Base-by-base conservation (phyloP, 1,139 yeast species). In the Geotrichum reessii region DNA sequence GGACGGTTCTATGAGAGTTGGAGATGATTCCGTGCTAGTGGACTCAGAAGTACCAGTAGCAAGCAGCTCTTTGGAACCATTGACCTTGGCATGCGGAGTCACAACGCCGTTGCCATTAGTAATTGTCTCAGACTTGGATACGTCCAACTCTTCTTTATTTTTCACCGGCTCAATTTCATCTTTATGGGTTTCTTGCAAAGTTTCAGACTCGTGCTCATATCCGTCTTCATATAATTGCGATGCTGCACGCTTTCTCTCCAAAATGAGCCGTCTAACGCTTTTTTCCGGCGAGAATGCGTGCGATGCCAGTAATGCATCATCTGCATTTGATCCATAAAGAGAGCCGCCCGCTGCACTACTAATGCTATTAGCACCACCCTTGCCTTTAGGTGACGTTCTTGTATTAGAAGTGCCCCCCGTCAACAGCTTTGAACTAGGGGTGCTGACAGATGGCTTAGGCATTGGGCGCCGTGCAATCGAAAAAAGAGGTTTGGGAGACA, bases 291-390 rank as follows among this genome's bases (percentile, higher is more conserved):
- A 87, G 42, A 37, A 37, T 6, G 87, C 84, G 57, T 83, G 87
- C n/a, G 89, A 82, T 1, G 86, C 77, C 61, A 87, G 72, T 60
- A 88, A 85, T 2, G 89, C 85, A 54, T 81, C 79, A 70, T 87
- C 93, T 3, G 87, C 80, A 40, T 74, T 72, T 12, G 74, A 62
- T 56, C 71, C 74, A 62, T 74, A 71, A 37, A 37, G n/a, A 14
- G 42, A 37, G 17, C 42, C 42, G n/a, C n/a, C n/a, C 42, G 42
- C 17, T 37, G 17, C n/a, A 37, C 42, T 19, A 14, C 17, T 37
- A 6, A 5, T 37, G 6, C 42, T n/a, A 19, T 14, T 37, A 19
- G 42, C 42, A 14, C 42, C 17, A 37, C 42, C n/a, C n/a, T n/a
- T 37, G 42, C 19, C n/a, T 2, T 14, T 37, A 14, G 42, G 42